phyloP scores from a whole-genome alignment of 495 filamentous ascomycete genomes.

The Pseudoneurospora amorphoporcata region DNA sequence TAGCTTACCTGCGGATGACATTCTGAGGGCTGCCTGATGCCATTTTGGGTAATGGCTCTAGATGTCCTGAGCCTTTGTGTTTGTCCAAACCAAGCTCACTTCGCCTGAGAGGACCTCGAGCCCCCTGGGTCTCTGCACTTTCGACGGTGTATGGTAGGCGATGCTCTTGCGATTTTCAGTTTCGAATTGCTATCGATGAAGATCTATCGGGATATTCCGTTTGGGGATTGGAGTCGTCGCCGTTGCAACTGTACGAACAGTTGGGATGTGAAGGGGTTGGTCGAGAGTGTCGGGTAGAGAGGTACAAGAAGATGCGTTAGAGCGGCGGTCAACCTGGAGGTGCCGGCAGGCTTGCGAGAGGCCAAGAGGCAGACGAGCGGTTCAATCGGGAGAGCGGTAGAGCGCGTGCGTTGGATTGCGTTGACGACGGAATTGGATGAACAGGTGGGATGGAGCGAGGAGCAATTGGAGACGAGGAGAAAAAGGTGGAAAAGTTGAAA shows the following conservation, averaged over 20 bases:
- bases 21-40: constrained; percentile 6
- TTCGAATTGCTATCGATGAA: neutral
- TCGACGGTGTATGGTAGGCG: neutral
- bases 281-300: neutral
- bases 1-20: constrained; percentile 26
- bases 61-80: constrained; percentile 15
- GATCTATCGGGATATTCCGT: neutral
- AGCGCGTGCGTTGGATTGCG: neutral
- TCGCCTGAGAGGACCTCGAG: neutral
- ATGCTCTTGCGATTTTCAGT: neutral
- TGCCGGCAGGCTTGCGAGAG: neutral
- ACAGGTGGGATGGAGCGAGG: neutral
- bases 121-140: neutral
- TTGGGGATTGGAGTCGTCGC: neutral
- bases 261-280: neutral
- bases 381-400: neutral
- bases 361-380: neutral
- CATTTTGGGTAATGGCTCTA: constrained; percentile 12
- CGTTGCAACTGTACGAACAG: neutral
- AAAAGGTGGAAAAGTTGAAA: neutral
- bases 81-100: constrained; percentile 2
- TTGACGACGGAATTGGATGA: neutral
- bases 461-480: neutral
- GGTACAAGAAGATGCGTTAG: neutral
- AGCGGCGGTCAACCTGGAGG: neutral